Percentiles rank a stretch among this genome's conserved stretches.
Evolutionary conservation across 441 rosid species (phyloP).

Genomic region (Brassica hybrid): DNA sequence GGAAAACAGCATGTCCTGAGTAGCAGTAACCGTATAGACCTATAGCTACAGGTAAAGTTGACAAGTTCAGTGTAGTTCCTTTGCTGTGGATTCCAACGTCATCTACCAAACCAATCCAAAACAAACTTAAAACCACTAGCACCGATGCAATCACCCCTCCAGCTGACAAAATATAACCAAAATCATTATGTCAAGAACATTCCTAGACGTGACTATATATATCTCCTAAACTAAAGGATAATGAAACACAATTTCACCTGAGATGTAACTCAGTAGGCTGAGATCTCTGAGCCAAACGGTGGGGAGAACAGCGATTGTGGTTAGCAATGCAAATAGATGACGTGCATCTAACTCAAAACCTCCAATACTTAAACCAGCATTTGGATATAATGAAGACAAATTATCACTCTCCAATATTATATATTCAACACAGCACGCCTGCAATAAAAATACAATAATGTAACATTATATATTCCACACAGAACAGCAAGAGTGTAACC

Average conservation of each 20-base stretch:
- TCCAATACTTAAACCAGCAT: slow-evolving; percentile 66
- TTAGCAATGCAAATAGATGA: slow-evolving; percentile 71
- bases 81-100: slow-evolving; percentile 64
- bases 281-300: slow-evolving; percentile 96
- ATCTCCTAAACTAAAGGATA: not conserved
- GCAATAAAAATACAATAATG: slow-evolving; percentile 34
- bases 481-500: not conserved
- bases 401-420: slow-evolving; percentile 92
- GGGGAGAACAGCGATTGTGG: slow-evolving; percentile 85
- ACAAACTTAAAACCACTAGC: slow-evolving; percentile 79
- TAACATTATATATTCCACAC: not conserved
- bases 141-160: slow-evolving; percentile 94
- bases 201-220: not conserved
- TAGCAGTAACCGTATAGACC: slow-evolving; percentile 94
- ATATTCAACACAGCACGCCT: slow-evolving; percentile 93
- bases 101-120: slow-evolving; percentile 89
- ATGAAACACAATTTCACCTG: slow-evolving; percentile 49
- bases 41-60: slow-evolving; percentile 84
- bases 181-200: slow-evolving; percentile 8
- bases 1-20: slow-evolving; percentile 97
- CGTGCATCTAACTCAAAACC: slow-evolving; percentile 59
- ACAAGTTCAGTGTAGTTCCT: slow-evolving; percentile 65
- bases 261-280: slow-evolving; percentile 81
- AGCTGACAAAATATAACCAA: slow-evolving; percentile 50
- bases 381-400: slow-evolving; percentile 77